Evolutionary conservation across 2,329 filamentous ascomycete species (phyloP), one percentile per base, ranked within the genome.

Genomic region (Clarireedia monteithiana): DNA sequence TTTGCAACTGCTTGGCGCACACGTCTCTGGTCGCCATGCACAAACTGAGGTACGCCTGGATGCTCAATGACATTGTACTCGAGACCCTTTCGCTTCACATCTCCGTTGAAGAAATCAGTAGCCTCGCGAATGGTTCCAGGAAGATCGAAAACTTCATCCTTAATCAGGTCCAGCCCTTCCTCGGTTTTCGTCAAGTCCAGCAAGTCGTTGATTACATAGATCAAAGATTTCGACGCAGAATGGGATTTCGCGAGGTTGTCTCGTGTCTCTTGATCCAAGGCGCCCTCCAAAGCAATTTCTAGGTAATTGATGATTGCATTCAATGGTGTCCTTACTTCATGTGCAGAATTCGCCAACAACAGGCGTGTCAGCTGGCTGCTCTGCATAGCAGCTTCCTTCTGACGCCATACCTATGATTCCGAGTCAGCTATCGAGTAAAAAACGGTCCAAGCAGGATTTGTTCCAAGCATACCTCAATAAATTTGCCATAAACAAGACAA

Each of bases 251-350:
- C 80, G 5, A 96, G 74, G 58, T 94, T 95, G 5, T 96, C 91
- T 20, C 91, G 78, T 0, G 89, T 95, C 66, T 95, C 91, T 15
- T 82, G 75, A 60, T 95, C 91, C 3, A 96, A 74, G 0, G 77
- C 74, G 0, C 90, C 89, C 71, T 96, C 91, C 1, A 96, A 73
- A 0, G 91, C 91, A 61, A 96, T 95, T 64, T 96, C 91, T 1
- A 96, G 79, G 63, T 95, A 96, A 64, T 96, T 96, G 71, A 96
- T 95, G 65, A 96, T 95, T 15, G 91, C 91, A 66, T 96, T 96
- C 2, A 96, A 73, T 0, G 91, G 91, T 0, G 91, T 96, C 50
- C 91, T 85, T 7, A 96, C 89, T 73, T 96, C 91, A 61, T 96
- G 91, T 0, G 91, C 91, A 0, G 90, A 95, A 62, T 96, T 95